Evolutionary conservation across 108 stramenopile species (phyloP), one percentile per base, ranked within the genome.

Genomic region (Skeletonema costatum): DNA sequence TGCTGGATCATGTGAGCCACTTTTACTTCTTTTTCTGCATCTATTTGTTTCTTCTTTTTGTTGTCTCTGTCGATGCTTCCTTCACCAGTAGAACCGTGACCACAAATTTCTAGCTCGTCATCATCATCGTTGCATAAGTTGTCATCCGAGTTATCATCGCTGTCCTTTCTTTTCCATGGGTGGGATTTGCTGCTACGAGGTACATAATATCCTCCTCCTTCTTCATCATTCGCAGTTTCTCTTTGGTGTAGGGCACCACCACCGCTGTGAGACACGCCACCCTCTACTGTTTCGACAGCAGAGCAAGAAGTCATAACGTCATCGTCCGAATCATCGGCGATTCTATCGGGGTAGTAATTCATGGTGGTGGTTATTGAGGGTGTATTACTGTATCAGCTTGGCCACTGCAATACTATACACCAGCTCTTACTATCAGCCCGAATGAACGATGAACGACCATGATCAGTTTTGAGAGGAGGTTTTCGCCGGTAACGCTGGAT

Each of bases 301-400:
- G 77, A 78, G 64, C 32, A 44, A 71, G 19, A 48, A 32, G 78
- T 68, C 67, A 64, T 36, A 48, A 16, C 64, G 10, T 71, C 70
- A 21, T 70, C 56, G 41, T 42, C 58, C 39, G 39, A 32, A 60
- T 81, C 80, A 42, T 74, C 80, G 64, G 70, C 68, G 63, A 81
- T 81, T 51, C 73, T 73, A 29, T 74, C 73, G 29, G 80, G 80
- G 44, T 81, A 81, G 61, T 74, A 74, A 67, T 69, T 71, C 53
- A 76, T 76, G 60, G 30, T 17, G 53, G 59, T 36, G 33, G 29
- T n/a, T 46, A 32, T 32, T 33, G 17, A 17, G 36, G 41, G 4
- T 46, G 3, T 3, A n/a, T n/a, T n/a, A 46, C 16, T n/a, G 44
- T 3, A 16, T 11, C 7, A 2, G 39, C 39, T 9, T 41, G 9